Evolutionary conservation across 495 filamentous ascomycete species (phyloP), one percentile per base, ranked within the genome.

Genomic region (Parmelia sp.): DNA sequence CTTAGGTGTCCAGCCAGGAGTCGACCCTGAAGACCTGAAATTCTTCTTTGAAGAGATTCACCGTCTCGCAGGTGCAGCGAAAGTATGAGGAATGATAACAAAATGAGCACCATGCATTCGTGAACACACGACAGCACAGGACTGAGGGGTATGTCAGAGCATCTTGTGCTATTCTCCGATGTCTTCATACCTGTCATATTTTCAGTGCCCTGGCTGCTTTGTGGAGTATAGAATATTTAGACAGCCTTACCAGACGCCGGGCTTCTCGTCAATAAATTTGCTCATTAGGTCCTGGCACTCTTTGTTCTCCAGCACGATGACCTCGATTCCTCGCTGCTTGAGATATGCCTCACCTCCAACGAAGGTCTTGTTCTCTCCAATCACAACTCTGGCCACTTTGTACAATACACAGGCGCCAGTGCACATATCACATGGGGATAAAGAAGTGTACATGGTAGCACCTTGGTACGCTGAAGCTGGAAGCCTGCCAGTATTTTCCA

Each of bases 1-100:
- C 61, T 17, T 36, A 91, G 89, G 90, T 67, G 90, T 98, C 61
- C 97, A 95, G 25, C 94, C 95, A 3, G 87, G 90, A 63, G 94
- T 97, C 33, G 86, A 96, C 65, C 94, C 94, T 3, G 91, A 97
- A 45, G 85, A 96, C 73, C 78, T 98, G 62, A 90, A 83, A 71
- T 95, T 93, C 78, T 98, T 87, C 82, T 95, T 97, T 66, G 79
- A 95, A 74, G 95, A 98, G 75, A 85, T 97, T 62, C 90, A 95
- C 71, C 88, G 90, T 60, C 58, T 68, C 19, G 58, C 63, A 37
- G 58, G 65, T 36, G 39, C 37, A 15, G 27, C 55, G 11, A 49
- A 49, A 6, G 58, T 39, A 60, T 64, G 21, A 64, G 3, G 9
- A 21, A 49, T 11, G 29, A 40, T 39, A 12, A 12, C 2, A n/a